Evolutionary conservation across 441 rosid genomes (phyloP).

Genomic region (Melastoma candidum): DNA sequence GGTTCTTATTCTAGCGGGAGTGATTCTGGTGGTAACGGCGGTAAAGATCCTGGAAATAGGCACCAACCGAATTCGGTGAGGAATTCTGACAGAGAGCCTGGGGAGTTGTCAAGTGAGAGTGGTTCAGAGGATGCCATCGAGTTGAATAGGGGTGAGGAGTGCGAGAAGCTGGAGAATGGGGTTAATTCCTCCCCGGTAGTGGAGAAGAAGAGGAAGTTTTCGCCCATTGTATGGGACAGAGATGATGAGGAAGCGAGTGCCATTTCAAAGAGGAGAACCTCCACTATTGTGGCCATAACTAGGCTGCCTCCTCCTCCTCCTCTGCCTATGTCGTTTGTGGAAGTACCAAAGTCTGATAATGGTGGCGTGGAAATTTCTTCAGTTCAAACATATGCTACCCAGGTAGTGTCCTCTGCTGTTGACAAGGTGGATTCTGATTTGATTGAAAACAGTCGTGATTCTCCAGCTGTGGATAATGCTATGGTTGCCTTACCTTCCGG

Average conservation of each 20-base stretch:
- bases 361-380: constrained; percentile 35
- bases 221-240: constrained; percentile 97
- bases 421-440: constrained; percentile 23
- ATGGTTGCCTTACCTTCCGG: constrained; percentile 24
- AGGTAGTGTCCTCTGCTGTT: constrained; percentile 20
- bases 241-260: constrained; percentile 44
- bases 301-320: constrained; percentile 50
- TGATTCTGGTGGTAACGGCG: constrained; percentile 38
- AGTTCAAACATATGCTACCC: constrained; percentile 21
- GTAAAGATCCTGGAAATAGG: constrained; percentile 25
- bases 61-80: constrained; percentile 28
- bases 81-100: constrained; percentile 84
- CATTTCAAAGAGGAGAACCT: constrained; percentile 28
- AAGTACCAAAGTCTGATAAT: constrained; percentile 34
- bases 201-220: constrained; percentile 82
- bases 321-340: constrained; percentile 32
- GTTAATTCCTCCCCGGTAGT: constrained; percentile 23
- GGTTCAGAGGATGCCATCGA: constrained; percentile 80
- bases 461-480: constrained; percentile 26
- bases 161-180: constrained; percentile 39
- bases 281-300: constrained; percentile 19
- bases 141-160: constrained; percentile 34
- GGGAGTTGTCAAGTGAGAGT: constrained; percentile 97
- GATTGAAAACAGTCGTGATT: constrained; percentile 14
- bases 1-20: constrained; percentile 46